Percentiles rank a stretch among this genome's conserved stretches.
Evolutionary conservation across 225 moss, liverwort and hornwort genomes (phyloP).

Genomic region (Pseudoscleropodium purum): DNA sequence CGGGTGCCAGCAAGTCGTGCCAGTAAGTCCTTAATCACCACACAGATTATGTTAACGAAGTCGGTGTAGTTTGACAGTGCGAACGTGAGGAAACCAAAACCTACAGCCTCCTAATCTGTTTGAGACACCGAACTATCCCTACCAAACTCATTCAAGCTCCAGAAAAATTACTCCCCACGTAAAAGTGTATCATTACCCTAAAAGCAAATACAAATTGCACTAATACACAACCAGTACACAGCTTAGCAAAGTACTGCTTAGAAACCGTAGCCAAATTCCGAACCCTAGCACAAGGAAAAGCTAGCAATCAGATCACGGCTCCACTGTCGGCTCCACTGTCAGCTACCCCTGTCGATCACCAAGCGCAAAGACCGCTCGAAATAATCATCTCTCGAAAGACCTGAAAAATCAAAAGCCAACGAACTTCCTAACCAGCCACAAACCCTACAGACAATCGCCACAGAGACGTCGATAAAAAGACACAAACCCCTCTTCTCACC

Average conservation of each 20-base stretch:
- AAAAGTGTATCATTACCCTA: neutral
- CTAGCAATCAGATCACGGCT: neutral
- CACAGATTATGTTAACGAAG: neutral
- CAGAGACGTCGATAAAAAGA: neutral
- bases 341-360: neutral
- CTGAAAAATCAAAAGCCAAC: neutral
- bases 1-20: neutral
- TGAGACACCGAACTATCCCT: neutral
- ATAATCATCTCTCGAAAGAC: neutral
- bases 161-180: neutral
- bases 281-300: neutral
- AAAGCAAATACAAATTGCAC: neutral
- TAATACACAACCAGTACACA: neutral
- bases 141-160: neutral
- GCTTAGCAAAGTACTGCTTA: neutral
- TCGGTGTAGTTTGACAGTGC: neutral
- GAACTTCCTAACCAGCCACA: neutral
- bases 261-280: neutral
- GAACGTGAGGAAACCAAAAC: neutral
- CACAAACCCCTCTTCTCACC: neutral
- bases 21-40: neutral
- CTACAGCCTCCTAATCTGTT: neutral
- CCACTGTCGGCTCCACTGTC: neutral
- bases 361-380: neutral
- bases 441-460: neutral